Conservation (phyloP, 768 basidiomycete genomes). For the Xerocomellus dryophilus region DNA sequence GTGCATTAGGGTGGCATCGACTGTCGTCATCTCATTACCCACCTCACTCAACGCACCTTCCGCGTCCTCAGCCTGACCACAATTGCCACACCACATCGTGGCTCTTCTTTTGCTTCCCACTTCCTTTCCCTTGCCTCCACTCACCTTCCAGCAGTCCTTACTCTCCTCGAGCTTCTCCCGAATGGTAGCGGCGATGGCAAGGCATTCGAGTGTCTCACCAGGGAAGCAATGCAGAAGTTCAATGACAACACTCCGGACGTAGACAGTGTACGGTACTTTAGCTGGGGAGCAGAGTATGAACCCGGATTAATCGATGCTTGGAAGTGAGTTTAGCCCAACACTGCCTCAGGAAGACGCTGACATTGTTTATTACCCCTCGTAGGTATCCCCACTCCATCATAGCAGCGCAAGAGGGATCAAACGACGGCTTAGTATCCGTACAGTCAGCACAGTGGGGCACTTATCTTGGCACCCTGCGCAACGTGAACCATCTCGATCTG, state of each 20-base stretch:
- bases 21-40: conserved; percentile 83
- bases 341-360: neutral
- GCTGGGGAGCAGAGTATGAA: conserved; percentile 90
- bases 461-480: conserved; percentile 87
- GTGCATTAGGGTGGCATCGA: conserved; percentile 84
- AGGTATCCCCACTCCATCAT: conserved; percentile 78
- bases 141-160: conserved; percentile 66
- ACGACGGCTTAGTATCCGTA: conserved; percentile 91
- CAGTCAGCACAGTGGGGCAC: conserved; percentile 91
- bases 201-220: conserved; percentile 86
- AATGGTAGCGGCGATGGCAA: conserved; percentile 94
- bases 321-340: conserved; percentile 41
- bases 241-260: conserved; percentile 84
- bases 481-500: conserved; percentile 89
- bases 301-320: conserved; percentile 91
- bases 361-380: neutral
- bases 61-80: conserved; percentile 85
- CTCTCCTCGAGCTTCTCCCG: conserved; percentile 77
- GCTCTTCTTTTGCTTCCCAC: conserved; percentile 91
- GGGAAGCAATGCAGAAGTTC: conserved; percentile 82
- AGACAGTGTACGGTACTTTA: conserved; percentile 80
- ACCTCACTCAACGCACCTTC: conserved; percentile 75
- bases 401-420: conserved; percentile 82
- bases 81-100: conserved; percentile 92
- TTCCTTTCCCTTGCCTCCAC: conserved; percentile 70